These are phyloP conservation scores for Talaromyces sp. DNA, from an alignment of 2,329 filamentous ascomycete species.

Conservation along the genomic window DNA sequence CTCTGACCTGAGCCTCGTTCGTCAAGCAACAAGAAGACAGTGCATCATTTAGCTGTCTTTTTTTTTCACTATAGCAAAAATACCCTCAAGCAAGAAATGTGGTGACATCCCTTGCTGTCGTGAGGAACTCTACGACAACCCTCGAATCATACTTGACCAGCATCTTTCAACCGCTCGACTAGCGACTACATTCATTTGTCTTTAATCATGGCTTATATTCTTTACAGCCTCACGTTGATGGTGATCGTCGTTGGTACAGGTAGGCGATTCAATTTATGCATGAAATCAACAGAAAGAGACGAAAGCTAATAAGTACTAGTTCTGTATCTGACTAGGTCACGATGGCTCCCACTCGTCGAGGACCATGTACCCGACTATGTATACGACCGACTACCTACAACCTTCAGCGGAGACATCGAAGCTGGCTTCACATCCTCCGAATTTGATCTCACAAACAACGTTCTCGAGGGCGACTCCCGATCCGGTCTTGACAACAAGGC, in stretches of 20 bases:
- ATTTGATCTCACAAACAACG: conserved; percentile 79
- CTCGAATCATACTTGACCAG: neutral
- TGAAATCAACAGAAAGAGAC: conserved; percentile 16
- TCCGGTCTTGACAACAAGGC: conserved; percentile 74
- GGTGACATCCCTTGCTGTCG: conserved; percentile 8
- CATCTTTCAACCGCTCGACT: neutral
- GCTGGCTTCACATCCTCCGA: conserved; percentile 76
- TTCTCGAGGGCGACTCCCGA: conserved; percentile 73
- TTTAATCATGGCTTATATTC: conserved; percentile 67
- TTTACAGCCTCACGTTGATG: conserved; percentile 72
- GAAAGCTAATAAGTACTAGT: conserved; percentile 38
- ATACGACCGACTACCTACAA: conserved; percentile 73
- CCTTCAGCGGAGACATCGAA: conserved; percentile 82
- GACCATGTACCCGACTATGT: conserved; percentile 65
- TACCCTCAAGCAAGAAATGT: neutral
- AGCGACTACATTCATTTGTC: conserved; percentile 2
- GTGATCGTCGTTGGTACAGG: conserved; percentile 68
- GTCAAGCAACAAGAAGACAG: neutral
- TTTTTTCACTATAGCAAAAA: neutral
- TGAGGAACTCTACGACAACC: conserved; percentile 3
- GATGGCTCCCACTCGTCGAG: conserved; percentile 71
- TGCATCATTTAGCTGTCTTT: neutral
- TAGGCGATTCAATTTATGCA: conserved; percentile 36
- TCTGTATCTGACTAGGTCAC: conserved; percentile 74
- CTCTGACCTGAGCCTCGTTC: neutral